These are phyloP conservation scores for Tolypocladium album DNA, from an alignment of 2,329 filamentous ascomycete species.

Conservation along the genomic window DNA sequence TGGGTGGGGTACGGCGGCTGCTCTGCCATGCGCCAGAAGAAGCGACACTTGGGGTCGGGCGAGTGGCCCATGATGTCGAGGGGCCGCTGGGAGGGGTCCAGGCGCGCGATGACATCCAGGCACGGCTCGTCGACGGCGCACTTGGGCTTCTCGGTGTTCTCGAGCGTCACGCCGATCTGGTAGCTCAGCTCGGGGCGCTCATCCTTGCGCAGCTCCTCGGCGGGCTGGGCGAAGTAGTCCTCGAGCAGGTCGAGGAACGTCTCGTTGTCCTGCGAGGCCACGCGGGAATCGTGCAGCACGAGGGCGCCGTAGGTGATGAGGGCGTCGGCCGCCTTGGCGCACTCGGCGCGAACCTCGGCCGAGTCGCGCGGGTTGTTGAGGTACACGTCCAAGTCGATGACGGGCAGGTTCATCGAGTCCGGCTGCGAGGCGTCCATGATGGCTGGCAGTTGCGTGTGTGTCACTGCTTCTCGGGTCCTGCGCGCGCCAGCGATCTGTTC, in stretches of 20 bases:
- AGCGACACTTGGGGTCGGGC: conserved; percentile 51
- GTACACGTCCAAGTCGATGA: conserved; percentile 49
- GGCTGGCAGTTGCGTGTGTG: background rate
- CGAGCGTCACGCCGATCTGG: conserved; percentile 51
- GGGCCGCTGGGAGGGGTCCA: conserved; percentile 43
- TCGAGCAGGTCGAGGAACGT: conserved; percentile 51
- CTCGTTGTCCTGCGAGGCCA: conserved; percentile 42
- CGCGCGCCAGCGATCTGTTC: background rate
- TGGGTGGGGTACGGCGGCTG: conserved; percentile 40
- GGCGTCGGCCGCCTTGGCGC: conserved; percentile 40
- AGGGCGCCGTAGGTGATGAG: conserved; percentile 51
- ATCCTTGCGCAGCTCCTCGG: conserved; percentile 32
- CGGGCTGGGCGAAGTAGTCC: conserved; percentile 52
- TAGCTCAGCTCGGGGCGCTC: conserved; percentile 48
- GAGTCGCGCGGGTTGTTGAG: conserved; percentile 31
- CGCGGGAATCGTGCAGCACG: conserved; percentile 48
- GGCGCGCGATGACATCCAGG: conserved; percentile 42
- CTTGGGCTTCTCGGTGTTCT: conserved; percentile 53
- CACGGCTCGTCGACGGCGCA: conserved; percentile 53
- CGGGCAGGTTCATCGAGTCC: conserved; percentile 43
- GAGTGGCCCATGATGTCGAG: conserved; percentile 45
- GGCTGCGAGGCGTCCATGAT: conserved; percentile 15
- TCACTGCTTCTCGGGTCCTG: background rate
- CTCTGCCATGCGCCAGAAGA: conserved; percentile 53
- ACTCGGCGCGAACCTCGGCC: conserved; percentile 36